Evolutionary conservation across 2,329 filamentous ascomycete species (phyloP).

Genomic region (Neonectria neomacrospora): DNA sequence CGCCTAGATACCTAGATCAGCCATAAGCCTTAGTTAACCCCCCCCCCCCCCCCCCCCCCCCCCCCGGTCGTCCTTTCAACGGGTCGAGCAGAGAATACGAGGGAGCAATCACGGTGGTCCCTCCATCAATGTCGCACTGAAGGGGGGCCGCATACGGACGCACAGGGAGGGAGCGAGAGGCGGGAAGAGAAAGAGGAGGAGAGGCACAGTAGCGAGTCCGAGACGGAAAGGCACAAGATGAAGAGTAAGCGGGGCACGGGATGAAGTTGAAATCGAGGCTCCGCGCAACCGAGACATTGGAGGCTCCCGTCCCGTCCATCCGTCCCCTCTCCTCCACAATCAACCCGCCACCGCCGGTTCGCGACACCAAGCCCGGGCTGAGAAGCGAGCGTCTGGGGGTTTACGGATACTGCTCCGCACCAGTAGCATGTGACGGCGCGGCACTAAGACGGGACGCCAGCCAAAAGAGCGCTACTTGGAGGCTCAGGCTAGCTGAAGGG

Average conservation of each 20-base stretch:
- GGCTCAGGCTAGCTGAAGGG: neutral
- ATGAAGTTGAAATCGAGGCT: slow-evolving; percentile 9
- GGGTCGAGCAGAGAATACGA: slow-evolving; percentile 16
- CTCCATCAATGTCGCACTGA: slow-evolving; percentile 1
- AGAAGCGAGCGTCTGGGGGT: neutral
- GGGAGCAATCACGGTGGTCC: slow-evolving; percentile 11
- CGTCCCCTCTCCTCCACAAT: neutral
- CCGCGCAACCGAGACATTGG: neutral
- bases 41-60: too few species aligned
- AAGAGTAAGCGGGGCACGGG: neutral
- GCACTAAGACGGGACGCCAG: neutral
- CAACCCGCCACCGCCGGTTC: too few species aligned
- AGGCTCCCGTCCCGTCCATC: neutral
- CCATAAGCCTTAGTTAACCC: slow-evolving; percentile 4
- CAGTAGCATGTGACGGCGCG: neutral
- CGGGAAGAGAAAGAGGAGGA: neutral
- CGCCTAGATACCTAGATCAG: neutral
- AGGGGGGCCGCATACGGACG: neutral
- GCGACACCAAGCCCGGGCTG: neutral
- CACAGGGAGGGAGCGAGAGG: neutral
- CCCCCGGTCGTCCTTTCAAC: slow-evolving; percentile 17
- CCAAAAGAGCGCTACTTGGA: neutral
- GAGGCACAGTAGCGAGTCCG: neutral
- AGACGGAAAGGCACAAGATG: too few species aligned
- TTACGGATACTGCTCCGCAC: neutral